Conservation (phyloP, 495 filamentous ascomycete species). For the Hyaloscypha bicolor region DNA sequence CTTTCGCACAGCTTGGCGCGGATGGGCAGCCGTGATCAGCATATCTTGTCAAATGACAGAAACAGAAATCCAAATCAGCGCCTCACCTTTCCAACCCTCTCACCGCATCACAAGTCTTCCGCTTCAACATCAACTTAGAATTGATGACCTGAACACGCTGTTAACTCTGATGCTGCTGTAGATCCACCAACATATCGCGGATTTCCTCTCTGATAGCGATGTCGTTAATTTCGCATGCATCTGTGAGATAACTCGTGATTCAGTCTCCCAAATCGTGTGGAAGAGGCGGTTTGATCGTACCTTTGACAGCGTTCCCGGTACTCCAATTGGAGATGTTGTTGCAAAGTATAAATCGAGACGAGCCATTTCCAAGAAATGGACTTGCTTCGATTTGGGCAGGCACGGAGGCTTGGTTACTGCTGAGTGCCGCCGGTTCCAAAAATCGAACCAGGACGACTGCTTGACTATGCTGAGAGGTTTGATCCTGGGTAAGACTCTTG, state of each 20-base stretch:
- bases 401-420: neutral
- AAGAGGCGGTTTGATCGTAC: constrained; percentile 9
- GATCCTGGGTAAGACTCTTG: constrained; percentile 20
- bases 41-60: neutral
- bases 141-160: neutral
- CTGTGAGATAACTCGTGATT: constrained; percentile 11
- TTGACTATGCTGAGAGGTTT: constrained; percentile 16
- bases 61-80: neutral
- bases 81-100: neutral
- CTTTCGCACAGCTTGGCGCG: neutral
- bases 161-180: neutral
- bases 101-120: neutral
- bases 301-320: constrained; percentile 20
- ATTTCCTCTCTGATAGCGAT: constrained; percentile 24
- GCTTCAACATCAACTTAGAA: neutral
- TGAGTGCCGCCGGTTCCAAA: neutral
- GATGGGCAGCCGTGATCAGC: neutral
- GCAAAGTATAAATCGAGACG: constrained; percentile 18
- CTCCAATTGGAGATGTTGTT: neutral
- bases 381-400: constrained; percentile 7
- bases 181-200: constrained; percentile 25
- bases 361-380: constrained; percentile 8
- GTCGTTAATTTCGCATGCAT: constrained; percentile 14
- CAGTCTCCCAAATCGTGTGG: constrained; percentile 26
- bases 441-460: neutral